A percentile compares a stretch with the other conserved stretches of the same genome.
These are phyloP conservation scores for Mitragyna speciosa DNA, from an alignment of 257 asterid species.

Conservation along the genomic window DNA sequence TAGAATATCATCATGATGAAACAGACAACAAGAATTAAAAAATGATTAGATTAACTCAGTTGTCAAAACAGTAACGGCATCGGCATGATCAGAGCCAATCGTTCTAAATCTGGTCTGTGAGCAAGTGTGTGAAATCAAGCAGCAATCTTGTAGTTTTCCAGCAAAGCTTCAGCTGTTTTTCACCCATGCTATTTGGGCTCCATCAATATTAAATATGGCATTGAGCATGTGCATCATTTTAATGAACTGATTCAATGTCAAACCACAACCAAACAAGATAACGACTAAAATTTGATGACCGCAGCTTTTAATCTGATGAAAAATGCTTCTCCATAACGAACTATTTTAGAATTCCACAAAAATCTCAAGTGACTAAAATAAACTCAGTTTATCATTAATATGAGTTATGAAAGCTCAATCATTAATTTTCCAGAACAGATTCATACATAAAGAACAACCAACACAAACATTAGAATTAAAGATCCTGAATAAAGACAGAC, in stretches of 20 bases:
- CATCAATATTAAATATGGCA: background rate
- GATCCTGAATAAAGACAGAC: background rate
- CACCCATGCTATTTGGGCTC: background rate
- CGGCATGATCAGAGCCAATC: background rate
- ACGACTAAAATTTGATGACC: background rate
- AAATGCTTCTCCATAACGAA: background rate
- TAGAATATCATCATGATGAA: background rate
- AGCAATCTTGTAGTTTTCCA: background rate
- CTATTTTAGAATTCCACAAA: background rate
- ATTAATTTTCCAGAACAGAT: background rate
- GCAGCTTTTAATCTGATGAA: background rate
- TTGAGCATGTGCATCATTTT: background rate
- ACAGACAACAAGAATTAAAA: background rate
- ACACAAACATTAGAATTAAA: background rate
- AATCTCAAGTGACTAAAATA: conserved; percentile 3
- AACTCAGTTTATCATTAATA: background rate
- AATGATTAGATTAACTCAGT: background rate
- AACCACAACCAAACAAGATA: background rate
- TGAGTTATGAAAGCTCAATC: background rate
- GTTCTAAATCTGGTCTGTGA: too few species aligned
- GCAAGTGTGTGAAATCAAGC: background rate
- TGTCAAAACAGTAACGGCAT: background rate
- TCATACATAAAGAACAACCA: background rate
- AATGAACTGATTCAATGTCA: background rate
- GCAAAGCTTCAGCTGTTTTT: background rate